Percentiles rank a stretch among this genome's conserved stretches.
phyloP scores from a whole-genome alignment of 108 stramenopile species.

The Skeletonema tropicum region DNA sequence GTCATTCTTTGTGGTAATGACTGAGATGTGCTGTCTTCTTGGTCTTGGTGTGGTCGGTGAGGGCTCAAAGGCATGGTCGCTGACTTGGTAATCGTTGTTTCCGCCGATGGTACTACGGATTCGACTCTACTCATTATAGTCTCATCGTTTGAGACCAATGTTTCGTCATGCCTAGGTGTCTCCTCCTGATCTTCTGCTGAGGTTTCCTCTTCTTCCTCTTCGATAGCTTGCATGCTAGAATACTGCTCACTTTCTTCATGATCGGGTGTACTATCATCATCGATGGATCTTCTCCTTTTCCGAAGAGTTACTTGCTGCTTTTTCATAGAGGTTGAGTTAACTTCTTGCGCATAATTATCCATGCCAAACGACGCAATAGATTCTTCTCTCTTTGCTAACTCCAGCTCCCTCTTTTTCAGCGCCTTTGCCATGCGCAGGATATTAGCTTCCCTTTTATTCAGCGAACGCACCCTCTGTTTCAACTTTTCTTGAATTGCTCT shows the following conservation, averaged over 20 bases:
- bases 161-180: too few species aligned
- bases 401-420: constrained; percentile 12
- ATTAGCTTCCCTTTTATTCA: constrained; percentile 19
- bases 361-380: background rate
- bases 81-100: background rate
- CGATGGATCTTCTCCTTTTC: background rate
- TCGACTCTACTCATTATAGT: too few species aligned
- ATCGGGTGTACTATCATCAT: background rate
- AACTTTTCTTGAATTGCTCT: constrained; percentile 11
- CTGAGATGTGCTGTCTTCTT: background rate
- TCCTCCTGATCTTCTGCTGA: too few species aligned
- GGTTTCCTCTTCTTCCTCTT: background rate
- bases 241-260: background rate
- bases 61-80: background rate
- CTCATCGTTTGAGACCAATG: background rate
- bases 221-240: background rate
- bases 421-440: constrained; percentile 16
- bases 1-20: background rate
- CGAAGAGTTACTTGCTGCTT: too few species aligned
- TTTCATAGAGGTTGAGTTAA: background rate
- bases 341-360: background rate
- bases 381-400: constrained; percentile 12
- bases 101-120: too few species aligned
- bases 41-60: background rate
- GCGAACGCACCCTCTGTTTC: constrained; percentile 6